Evolutionary conservation across 208 protist species (phyloP).

Genomic region (Willaertia magna): DNA sequence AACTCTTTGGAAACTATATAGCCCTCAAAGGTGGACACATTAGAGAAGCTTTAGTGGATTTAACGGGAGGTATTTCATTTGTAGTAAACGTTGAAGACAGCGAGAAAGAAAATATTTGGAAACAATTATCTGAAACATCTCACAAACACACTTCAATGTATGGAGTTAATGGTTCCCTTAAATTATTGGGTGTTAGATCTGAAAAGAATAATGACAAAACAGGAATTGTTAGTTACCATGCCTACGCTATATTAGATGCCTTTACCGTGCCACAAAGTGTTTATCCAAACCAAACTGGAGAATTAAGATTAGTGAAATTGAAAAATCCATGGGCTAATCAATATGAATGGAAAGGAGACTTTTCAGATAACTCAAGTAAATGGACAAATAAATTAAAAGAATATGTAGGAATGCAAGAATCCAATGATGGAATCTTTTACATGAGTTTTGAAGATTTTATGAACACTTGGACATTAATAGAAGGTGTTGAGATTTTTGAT

Average conservation of each 20-base stretch:
- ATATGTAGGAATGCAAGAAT: neutral
- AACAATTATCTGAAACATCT: neutral
- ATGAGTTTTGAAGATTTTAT: neutral
- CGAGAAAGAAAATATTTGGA: constrained; percentile 7
- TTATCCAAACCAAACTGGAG: no score
- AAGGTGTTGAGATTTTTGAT: neutral
- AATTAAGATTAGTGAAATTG: constrained; percentile 3
- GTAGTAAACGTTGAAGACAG: neutral
- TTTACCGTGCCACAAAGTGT: neutral
- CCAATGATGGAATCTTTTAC: constrained; percentile 2
- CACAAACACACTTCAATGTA: neutral
- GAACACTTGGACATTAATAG: neutral
- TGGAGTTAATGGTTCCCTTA: no score
- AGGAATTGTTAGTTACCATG: constrained; percentile 25
- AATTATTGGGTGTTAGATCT: neutral
- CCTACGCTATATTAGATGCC: constrained; percentile 23
- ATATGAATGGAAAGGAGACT: constrained; percentile 30
- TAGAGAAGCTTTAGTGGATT: constrained; percentile 26
- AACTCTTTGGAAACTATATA: constrained; percentile 70
- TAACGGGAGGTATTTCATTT: constrained; percentile 37
- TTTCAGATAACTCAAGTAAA: constrained; percentile 1
- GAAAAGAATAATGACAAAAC: neutral
- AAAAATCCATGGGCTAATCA: constrained; percentile 32
- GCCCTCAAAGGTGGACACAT: constrained; percentile 46
- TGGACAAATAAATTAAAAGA: constrained; percentile 15